Conservation (phyloP, 495 filamentous ascomycete genomes). For the Neurospora tetrasperma region DNA sequence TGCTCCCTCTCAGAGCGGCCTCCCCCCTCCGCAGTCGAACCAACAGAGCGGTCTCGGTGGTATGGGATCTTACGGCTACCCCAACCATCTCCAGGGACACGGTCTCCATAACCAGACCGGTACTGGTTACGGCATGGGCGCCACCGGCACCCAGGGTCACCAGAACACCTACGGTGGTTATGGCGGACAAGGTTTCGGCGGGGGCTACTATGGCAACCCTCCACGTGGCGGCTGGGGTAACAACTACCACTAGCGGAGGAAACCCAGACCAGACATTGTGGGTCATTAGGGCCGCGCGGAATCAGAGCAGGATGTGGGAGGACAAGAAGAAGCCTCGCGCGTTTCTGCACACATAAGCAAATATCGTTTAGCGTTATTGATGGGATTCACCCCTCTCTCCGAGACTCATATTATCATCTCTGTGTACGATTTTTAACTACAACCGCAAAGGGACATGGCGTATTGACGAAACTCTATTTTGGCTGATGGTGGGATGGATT, state of each 20-base stretch:
- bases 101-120: slow-evolving; percentile 56
- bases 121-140: slow-evolving; percentile 58
- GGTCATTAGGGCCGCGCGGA: not conserved
- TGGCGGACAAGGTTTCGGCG: slow-evolving; percentile 43
- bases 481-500: not conserved
- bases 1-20: slow-evolving; percentile 50
- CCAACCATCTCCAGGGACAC: slow-evolving; percentile 51
- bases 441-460: not conserved
- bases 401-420: slow-evolving; percentile 1
- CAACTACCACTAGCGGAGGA: slow-evolving; percentile 48
- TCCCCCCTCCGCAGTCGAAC: slow-evolving; percentile 68
- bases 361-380: not conserved
- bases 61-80: slow-evolving; percentile 63
- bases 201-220: slow-evolving; percentile 43
- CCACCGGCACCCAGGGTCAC: slow-evolving; percentile 53
- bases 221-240: slow-evolving; percentile 54
- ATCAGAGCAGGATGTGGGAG: not conserved
- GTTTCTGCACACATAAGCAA: not conserved
- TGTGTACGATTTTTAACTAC: slow-evolving; percentile 1
- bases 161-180: slow-evolving; percentile 50
- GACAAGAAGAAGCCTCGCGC: not conserved
- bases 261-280: not conserved
- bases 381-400: not conserved
- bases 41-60: slow-evolving; percentile 34
- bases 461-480: slow-evolving; percentile 1